A percentile compares a stretch with the other conserved stretches of the same genome.
Evolutionary conservation across 1,284 basidiomycete species (phyloP).

Genomic region (Bjerkandera adusta): DNA sequence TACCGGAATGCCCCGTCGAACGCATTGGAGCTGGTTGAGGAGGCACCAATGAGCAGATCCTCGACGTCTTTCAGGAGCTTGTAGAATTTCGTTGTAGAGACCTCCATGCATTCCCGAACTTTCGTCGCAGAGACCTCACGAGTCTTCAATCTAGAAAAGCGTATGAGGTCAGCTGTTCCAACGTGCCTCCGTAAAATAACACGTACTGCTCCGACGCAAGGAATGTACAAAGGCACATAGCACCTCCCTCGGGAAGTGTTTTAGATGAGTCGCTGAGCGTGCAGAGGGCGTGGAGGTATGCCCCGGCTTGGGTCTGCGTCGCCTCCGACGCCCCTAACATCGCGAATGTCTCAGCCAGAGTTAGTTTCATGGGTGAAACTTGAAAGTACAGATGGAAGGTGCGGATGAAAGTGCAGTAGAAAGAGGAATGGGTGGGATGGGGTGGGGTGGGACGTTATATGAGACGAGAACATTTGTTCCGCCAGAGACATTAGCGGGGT

Average conservation of each 20-base stretch:
- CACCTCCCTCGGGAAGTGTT: neutral
- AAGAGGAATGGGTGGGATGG: too few species aligned
- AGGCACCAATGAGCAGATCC: neutral
- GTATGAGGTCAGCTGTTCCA: neutral
- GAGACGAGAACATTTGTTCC: too few species aligned
- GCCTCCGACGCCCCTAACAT: neutral
- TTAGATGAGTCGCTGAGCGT: neutral
- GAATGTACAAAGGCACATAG: slow-evolving; percentile 1
- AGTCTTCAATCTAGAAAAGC: neutral
- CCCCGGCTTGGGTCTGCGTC: neutral
- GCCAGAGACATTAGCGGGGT: too few species aligned
- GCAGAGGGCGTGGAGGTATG: slow-evolving; percentile 1
- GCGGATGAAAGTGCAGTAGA: neutral
- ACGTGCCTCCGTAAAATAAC: neutral
- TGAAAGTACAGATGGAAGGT: neutral
- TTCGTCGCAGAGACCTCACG: neutral
- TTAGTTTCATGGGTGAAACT: neutral
- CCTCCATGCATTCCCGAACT: neutral
- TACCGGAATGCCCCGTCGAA: neutral
- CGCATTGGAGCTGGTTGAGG: neutral
- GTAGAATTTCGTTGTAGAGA: neutral
- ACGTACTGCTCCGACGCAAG: slow-evolving; percentile 8
- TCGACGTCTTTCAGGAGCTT: neutral
- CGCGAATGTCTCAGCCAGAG: neutral
- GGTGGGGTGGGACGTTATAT: too few species aligned